A percentile compares a stretch with the other conserved stretches of the same genome.
phyloP scores from a whole-genome alignment of 768 basidiomycete species.

The Sutorius australiensis region DNA sequence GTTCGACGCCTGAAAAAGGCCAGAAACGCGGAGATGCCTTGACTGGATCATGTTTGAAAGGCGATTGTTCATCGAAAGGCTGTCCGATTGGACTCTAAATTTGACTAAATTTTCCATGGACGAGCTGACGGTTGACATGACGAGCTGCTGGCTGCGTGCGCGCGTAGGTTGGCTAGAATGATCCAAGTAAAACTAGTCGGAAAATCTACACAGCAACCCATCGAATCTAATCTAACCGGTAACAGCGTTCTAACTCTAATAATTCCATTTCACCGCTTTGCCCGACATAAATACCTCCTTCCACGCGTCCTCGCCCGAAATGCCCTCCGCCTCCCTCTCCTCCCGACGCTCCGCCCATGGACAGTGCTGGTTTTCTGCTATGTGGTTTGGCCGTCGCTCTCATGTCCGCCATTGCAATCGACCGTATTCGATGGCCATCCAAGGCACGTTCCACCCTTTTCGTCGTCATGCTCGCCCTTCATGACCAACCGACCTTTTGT shows the following conservation, averaged over 20 bases:
- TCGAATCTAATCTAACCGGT: slow-evolving; percentile 29
- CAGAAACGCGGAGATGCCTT: slow-evolving; percentile 28
- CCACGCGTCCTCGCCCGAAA: slow-evolving; percentile 24
- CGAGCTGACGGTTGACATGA: slow-evolving; percentile 19
- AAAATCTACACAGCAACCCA: slow-evolving; percentile 11
- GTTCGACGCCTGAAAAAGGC: slow-evolving; percentile 27
- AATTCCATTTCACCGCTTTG: slow-evolving; percentile 24
- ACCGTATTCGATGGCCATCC: slow-evolving; percentile 22
- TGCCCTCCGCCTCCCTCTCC: slow-evolving; percentile 23
- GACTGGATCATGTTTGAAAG: slow-evolving; percentile 12
- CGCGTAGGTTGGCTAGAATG: background rate
- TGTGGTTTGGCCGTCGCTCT: slow-evolving; percentile 20
- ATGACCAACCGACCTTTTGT: slow-evolving; percentile 4
- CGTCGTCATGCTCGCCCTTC: background rate
- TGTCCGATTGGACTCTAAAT: slow-evolving; percentile 10
- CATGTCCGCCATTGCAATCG: slow-evolving; percentile 8
- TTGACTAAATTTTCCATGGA: slow-evolving; percentile 12
- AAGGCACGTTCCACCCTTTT: slow-evolving; percentile 18
- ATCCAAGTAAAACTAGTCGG: too few species aligned
- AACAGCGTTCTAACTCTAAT: slow-evolving; percentile 30
- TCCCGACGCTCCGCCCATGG: slow-evolving; percentile 26
- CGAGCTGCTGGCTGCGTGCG: slow-evolving; percentile 2
- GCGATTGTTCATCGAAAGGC: slow-evolving; percentile 3
- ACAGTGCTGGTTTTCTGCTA: slow-evolving; percentile 19
- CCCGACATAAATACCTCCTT: slow-evolving; percentile 32